A percentile compares a stretch with the other conserved stretches of the same genome.
phyloP scores from a whole-genome alignment of 148 eudicot species.

The Spergularia bocconei region DNA sequence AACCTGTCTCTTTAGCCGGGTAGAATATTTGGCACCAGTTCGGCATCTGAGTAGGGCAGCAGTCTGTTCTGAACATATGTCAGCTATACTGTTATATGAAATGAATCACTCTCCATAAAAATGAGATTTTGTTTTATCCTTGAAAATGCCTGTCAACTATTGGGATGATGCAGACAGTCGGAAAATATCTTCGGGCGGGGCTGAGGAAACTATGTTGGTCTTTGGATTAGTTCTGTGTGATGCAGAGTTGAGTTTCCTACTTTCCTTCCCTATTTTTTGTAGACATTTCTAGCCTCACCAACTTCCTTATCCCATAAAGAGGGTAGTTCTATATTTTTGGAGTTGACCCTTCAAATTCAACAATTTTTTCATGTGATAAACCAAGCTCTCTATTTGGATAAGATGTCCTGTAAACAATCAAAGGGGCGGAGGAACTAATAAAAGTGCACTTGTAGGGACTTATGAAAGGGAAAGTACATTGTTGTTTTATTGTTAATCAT shows the following conservation, averaged over 20 bases:
- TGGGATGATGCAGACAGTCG: conserved; percentile 1
- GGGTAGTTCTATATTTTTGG: conserved; percentile 16
- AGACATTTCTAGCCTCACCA: conserved; percentile 18
- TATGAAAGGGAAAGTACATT: conserved; percentile 24
- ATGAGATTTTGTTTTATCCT: conserved; percentile 5
- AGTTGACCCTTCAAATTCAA: conserved; percentile 12
- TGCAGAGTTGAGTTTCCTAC: conserved; percentile 7
- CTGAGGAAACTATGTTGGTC: neutral
- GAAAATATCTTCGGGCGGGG: conserved; percentile 25
- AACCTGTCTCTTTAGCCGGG: neutral
- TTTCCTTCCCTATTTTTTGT: conserved; percentile 6
- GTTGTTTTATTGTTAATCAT: conserved; percentile 10
- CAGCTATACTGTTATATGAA: conserved; percentile 3
- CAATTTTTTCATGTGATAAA: conserved; percentile 10
- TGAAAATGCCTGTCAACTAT: conserved; percentile 1
- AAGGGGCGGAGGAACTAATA: conserved; percentile 14
- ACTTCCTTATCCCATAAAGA: conserved; percentile 29
- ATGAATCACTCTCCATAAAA: conserved; percentile 5
- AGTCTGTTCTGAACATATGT: conserved; percentile 8
- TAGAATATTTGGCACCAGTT: neutral
- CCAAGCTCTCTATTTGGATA: conserved; percentile 15
- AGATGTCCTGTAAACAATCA: conserved; percentile 15
- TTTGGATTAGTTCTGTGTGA: conserved; percentile 33
- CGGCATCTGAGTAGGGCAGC: conserved; percentile 7
- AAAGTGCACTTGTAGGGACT: conserved; percentile 14